phyloP scores from a whole-genome alignment of 73 alveolate genomes.

The Blepharisma stoltei region DNA sequence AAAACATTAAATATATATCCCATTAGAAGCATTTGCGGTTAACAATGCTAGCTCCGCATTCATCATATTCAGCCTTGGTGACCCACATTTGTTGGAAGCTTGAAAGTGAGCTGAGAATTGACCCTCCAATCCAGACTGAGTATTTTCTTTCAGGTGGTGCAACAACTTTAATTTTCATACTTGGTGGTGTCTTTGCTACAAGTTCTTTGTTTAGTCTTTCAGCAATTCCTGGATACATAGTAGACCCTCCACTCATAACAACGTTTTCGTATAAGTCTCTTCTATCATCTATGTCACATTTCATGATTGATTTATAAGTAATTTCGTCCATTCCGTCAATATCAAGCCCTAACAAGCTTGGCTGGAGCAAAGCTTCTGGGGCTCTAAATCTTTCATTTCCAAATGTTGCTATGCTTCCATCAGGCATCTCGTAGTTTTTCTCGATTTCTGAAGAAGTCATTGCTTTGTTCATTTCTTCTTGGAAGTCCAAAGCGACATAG shows the following conservation, averaged over 20 bases:
- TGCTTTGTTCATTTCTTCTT: constrained; percentile 66
- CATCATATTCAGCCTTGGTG: constrained; percentile 95
- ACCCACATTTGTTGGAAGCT: constrained; percentile 95
- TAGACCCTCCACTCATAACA: constrained; percentile 84
- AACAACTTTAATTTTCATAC: constrained; percentile 52
- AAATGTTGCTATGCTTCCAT: constrained; percentile 73
- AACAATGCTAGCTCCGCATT: constrained; percentile 93
- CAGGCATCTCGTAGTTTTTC: constrained; percentile 72
- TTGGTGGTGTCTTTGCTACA: constrained; percentile 48
- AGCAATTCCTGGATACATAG: constrained; percentile 70
- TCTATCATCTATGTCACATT: constrained; percentile 65
- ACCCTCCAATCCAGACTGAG: constrained; percentile 83
- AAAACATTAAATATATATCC: too few relatives aligned
- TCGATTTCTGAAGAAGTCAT: constrained; percentile 60
- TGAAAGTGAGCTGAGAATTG: constrained; percentile 60
- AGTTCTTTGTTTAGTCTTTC: constrained; percentile 85
- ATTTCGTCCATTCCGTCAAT: constrained; percentile 77
- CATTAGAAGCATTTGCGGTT: constrained; percentile 88
- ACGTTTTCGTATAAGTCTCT: constrained; percentile 74
- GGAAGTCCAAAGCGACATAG: constrained; percentile 84
- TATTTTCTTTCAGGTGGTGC: constrained; percentile 75
- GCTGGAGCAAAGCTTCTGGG: constrained; percentile 82
- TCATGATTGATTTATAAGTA: constrained; percentile 63
- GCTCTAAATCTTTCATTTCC: constrained; percentile 77
- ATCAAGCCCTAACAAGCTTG: constrained; percentile 71